Conservation (phyloP, 306 rosid species). For the Cucumis hystrix region DNA sequence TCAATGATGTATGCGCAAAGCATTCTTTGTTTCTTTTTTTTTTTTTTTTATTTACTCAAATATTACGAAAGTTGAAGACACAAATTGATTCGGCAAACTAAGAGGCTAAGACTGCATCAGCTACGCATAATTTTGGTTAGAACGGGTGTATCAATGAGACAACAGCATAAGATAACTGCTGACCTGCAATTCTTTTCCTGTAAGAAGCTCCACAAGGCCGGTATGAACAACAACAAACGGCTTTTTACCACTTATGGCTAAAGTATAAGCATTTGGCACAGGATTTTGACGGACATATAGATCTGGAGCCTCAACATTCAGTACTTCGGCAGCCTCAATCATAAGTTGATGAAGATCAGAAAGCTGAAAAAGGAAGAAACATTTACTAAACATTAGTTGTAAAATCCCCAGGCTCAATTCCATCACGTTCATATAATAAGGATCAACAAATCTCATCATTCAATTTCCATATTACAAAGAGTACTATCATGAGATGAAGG, state of each 20-base stretch:
- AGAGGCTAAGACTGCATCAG: neutral
- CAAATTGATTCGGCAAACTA: neutral
- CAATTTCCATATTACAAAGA: neutral
- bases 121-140: neutral
- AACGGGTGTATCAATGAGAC: neutral
- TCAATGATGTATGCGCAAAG: neutral
- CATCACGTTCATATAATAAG: neutral
- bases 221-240: slow-evolving; percentile 91
- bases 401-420: neutral
- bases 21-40: neutral
- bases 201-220: slow-evolving; percentile 94
- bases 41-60: no score
- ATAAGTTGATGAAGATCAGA: slow-evolving; percentile 62
- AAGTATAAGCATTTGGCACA: slow-evolving; percentile 91
- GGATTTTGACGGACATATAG: slow-evolving; percentile 93
- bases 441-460: neutral
- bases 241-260: slow-evolving; percentile 83
- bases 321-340: slow-evolving; percentile 71
- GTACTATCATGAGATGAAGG: neutral
- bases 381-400: neutral
- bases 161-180: neutral
- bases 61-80: neutral
- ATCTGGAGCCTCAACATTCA: slow-evolving; percentile 75
- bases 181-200: slow-evolving; percentile 82
- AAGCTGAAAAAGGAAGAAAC: slow-evolving; percentile 42